Conservation (phyloP, 768 basidiomycete species). For the Lactarius pseudohatsudake region DNA sequence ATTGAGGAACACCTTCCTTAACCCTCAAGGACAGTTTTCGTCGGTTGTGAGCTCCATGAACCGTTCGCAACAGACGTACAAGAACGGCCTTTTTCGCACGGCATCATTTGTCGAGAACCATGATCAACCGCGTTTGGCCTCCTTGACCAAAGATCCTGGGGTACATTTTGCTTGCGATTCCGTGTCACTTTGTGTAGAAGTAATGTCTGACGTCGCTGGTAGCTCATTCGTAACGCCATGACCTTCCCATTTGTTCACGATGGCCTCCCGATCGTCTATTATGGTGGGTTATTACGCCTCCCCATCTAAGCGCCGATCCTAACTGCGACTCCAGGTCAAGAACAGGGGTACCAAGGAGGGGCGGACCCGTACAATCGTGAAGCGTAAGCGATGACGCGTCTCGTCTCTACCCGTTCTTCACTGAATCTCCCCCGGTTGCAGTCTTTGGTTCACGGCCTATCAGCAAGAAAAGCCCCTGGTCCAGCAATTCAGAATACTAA, state of each 20-base stretch:
- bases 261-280: constrained; percentile 52
- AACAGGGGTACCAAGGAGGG: constrained; percentile 50
- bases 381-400: constrained; percentile 37
- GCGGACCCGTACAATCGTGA: constrained; percentile 50
- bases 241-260: constrained; percentile 52
- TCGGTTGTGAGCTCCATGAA: constrained; percentile 34
- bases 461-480: constrained; percentile 50
- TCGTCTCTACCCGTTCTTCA: neutral
- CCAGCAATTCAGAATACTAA: constrained; percentile 47
- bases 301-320: neutral
- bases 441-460: constrained; percentile 63
- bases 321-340: constrained; percentile 41
- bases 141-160: constrained; percentile 43
- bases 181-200: neutral
- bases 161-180: constrained; percentile 34
- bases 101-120: constrained; percentile 57
- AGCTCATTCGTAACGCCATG: constrained; percentile 49
- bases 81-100: constrained; percentile 42
- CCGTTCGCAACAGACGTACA: constrained; percentile 40
- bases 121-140: constrained; percentile 51
- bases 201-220: neutral
- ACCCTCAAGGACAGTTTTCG: constrained; percentile 38
- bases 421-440: constrained; percentile 30
- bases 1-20: constrained; percentile 43
- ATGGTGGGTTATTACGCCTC: constrained; percentile 37